Evolutionary conservation across 345 rosid genomes (phyloP).

Genomic region (Reutealis trisperma): DNA sequence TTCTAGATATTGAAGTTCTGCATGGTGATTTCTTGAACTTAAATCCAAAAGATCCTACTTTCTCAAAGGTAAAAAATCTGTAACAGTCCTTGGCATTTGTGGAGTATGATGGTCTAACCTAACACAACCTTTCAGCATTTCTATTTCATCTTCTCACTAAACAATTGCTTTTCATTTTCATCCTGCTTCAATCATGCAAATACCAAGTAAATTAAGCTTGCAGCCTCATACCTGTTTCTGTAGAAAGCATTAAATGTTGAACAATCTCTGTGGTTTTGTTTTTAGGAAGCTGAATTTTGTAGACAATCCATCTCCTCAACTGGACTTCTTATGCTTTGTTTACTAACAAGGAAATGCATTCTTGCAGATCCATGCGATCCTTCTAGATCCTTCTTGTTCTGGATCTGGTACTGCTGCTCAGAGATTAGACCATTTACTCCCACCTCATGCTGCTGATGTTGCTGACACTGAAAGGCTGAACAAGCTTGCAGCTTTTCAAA

Average conservation of each 20-base stretch:
- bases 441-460: conserved; percentile 48
- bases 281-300: not conserved
- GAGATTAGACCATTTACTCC: conserved; percentile 89
- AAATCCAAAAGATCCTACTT: conserved; percentile 57
- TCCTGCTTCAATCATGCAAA: not conserved
- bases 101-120: not conserved
- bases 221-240: not conserved
- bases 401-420: conserved; percentile 86
- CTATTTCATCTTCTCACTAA: not conserved
- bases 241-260: not conserved
- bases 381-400: conserved; percentile 95
- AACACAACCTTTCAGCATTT: not conserved
- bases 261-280: not conserved
- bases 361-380: conserved; percentile 72
- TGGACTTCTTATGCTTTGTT: not conserved
- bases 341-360: conserved; percentile 3
- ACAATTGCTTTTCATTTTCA: not conserved
- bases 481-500: conserved; percentile 82
- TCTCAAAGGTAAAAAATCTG: conserved; percentile 48
- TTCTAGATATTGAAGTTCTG: conserved; percentile 56
- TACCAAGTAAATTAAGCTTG: not conserved
- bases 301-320: not conserved
- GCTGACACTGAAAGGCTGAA: conserved; percentile 54
- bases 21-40: conserved; percentile 71
- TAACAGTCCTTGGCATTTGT: not conserved